Base-by-base conservation (phyloP, 2,329 filamentous ascomycete species). In the Microdochium trichocladiopsis region DNA sequence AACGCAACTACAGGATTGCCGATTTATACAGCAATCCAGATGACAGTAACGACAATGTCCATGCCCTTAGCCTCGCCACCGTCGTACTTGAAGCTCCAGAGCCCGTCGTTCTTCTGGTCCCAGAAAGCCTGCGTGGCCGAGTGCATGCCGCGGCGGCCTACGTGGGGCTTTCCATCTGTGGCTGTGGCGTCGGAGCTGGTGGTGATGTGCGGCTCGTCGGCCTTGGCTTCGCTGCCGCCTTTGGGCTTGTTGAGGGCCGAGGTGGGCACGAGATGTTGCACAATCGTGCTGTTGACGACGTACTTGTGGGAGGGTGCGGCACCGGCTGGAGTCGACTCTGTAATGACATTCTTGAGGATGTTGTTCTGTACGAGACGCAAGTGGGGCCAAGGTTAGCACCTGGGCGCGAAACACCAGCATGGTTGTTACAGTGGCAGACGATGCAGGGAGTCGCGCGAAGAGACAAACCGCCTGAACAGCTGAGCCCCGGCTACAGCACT, bases 231-330 rank as follows among this genome's bases (percentile, higher is more conserved):
- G 60, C 72, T 75, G 56, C 80, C 59, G 47, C 65, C 74, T 59
- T 76, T 75, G 56, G 81, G 67, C 71, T 82, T 83, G 72, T 82
- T 86, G 50, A 84, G 73, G 52, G 81, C 74, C 25, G 82, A 80
- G 12, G 82, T 86, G 51, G 86, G 82, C 21, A 87, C 82, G 31
- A 93, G 78, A 75, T 97, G 93, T 76, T 99, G 93, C 61, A 97
- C 95, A 66, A 97, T 96, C 59, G 93, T 97, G 77, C 90, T 95
- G 79, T 96, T 97, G 74, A 95, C 91, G 61, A 91, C 90, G 74
- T 93, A 97, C 73, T 97, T 97, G 82, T 86, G 96, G 16, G 76
- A 71, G 4, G 88, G 86, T 24, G 81, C 74, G 55, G 76, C 74
- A 56, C 77, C 72, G 48, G 77, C 68, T 18, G 82, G 78, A 18